Evolutionary conservation across 306 rosid genomes (phyloP), one percentile per base, ranked within the genome.

Genomic region (Ammopiptanthus mongolicus): DNA sequence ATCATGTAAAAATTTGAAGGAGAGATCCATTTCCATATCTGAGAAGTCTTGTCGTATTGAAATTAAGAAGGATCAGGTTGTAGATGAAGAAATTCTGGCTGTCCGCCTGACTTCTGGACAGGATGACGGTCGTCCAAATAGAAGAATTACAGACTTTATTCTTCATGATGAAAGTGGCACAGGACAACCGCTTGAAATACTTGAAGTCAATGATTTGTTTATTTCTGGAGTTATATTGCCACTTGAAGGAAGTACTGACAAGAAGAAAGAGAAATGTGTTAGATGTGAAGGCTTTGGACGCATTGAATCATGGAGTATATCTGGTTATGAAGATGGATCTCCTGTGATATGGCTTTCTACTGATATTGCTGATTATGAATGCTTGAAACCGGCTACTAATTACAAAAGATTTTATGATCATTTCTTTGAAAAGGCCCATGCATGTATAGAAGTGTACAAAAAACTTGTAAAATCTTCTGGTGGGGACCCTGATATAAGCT

Each of bases 271-370:
- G 28, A 78, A 82, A 66, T 87, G 97, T 22, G 58, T 90, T 23
- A 80, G 87, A 52, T 92, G 99, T 74, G 89, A 88, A 58, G 91
- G 91, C 66, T 95, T 92, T 69, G 99, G 99, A 9, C 85, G 97
- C 44, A 84, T 95, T 65, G 99, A 95, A 77, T 39, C 91, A 0
- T 95, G 99, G 99, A 81, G 86, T 22, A 90, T 95, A 75, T 92
- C 97, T 56, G 99, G 99, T 36, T 95, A 92, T 44, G 99, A 90
- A 70, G 96, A 95, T 52, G 96, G 97, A 65, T 63, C 75, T 74
- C 97, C 97, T 1, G 91, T 89, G 39, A 55, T 95, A 47, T 95
- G 99, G 99, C 76, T 95, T 44, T 88, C 97, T 17, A 95, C 99
- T 55, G 97, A 92, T 1, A 12, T 88, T 50, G 97, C 92, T 67